Base-by-base conservation (phyloP, 2,329 filamentous ascomycete genomes). In the Diaporthe australafricana region DNA sequence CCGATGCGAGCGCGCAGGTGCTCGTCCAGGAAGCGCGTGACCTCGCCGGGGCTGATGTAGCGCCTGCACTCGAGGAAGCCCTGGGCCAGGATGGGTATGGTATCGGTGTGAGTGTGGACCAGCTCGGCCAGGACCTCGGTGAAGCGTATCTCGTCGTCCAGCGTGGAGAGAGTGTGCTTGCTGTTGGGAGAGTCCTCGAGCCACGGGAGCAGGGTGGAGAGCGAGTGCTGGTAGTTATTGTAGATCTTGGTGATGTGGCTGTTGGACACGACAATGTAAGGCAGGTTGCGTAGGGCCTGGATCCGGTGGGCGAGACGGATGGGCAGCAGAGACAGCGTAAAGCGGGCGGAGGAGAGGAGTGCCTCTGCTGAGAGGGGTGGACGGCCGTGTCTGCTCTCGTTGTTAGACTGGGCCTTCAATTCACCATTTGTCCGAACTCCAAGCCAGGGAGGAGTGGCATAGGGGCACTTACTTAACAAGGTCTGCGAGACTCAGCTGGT, bases 241-340 rank as follows among this genome's bases (percentile, higher is more conserved):
- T 98, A 98, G 75, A 99, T 99, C 78, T 93, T 92, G 32, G 92
- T 93, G 76, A 99, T 95, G 80, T 98, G 94, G 1, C 95, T 94
- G 80, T 99, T 98, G n/a, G 96, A 95, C 32, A 99, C 96, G 70
- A 99, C 96, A 75, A 99, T 98, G 82, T 96, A 99, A 0, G 96
- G 96, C 11, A 99, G 90, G 80, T 97, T 98, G 75, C 95, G 92
- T 22, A 99, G 87, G 53, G 95, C 94, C 81, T 98, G 94, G 75
- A 99, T 97, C 70, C 96, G 94, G 80, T 97, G 94, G 32, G 96
- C 96, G 32, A 99, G 91, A 47, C 96, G 94, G 63, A 96, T 93
- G 17, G 96, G 96, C 12, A 98, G 91, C 68, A 98, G 93, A 35
- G 92, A 94, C 75, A 98, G 92, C 16, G 96, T 97, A 84, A 98